These are phyloP conservation scores for Citeromyces siamensis DNA, from an alignment of 1,139 yeast genomes.

Conservation along the genomic window DNA sequence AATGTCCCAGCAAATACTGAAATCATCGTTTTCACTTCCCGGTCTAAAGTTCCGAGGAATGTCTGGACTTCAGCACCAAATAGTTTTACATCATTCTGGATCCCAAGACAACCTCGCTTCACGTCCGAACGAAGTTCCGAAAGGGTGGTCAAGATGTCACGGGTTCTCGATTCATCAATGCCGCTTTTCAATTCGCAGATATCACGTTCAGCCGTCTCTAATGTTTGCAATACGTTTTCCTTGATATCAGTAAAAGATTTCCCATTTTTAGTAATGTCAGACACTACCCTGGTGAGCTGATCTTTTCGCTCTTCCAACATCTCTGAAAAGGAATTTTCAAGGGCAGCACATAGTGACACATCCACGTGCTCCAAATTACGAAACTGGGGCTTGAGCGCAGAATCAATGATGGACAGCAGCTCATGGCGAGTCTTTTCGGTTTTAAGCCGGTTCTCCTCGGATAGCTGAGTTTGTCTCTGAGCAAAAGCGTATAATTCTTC, in stretches of 20 bases:
- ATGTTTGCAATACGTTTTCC: neutral
- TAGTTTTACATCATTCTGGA: neutral
- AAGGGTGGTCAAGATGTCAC: neutral
- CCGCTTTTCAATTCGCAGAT: neutral
- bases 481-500: conserved; percentile 12
- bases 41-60: neutral
- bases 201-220: neutral
- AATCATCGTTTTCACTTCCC: neutral
- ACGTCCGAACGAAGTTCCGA: neutral
- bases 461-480: conserved; percentile 8
- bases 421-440: neutral
- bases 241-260: neutral
- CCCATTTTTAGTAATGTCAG: neutral
- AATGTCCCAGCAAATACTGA: neutral
- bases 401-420: neutral
- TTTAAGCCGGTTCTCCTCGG: conserved; percentile 7
- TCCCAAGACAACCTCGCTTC: neutral
- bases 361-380: neutral
- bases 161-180: neutral
- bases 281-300: neutral
- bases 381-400: neutral
- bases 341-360: neutral
- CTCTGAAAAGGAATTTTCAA: neutral
- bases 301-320: neutral
- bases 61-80: neutral